Base-by-base conservation (phyloP, 179 eudicot genomes). In the Silene noctiflora region DNA sequence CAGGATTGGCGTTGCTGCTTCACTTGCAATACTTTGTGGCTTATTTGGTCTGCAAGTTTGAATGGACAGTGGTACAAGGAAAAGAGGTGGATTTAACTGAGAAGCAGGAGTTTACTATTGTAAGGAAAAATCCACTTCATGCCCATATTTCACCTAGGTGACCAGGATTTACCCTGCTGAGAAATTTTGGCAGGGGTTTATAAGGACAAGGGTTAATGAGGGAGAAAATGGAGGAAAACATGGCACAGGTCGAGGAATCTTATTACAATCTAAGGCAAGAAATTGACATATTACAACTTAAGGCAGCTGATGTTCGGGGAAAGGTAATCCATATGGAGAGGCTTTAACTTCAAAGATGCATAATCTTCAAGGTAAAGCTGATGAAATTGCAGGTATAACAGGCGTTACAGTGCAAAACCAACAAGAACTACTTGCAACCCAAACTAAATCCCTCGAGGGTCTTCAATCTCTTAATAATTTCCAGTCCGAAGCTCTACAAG, bases 401-500 rank as follows among this genome's bases (percentile, higher is more conserved):
- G 91, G 84, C 29, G 60, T 72, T 39, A 85, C 98, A 0, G 77
- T 93, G 17, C 88, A 88, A 25, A 93, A 86, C 76, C 98, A 91
- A 48, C 89, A 91, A 10, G 72, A 85, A 72, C 89, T 93, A 79
- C 85, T 88, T 39, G 87, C 85, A 56, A 84, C 88, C 6, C 96
- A 93, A 67, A 71, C 88, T 9, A 80, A 39, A 42, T 94, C 97
- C 39, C 84, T 91, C 55, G 83, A 91, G 21, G 94, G 89, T 68
- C 91, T 93, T 72, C 77, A 85, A 6, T 78, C 67, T 72, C 83
- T 93, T 16, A 86, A 84, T 67, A 78, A 76, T 19, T 86, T 86
- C 69, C 92, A 87, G 81, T 86, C 91, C 24, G 75, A 88, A 53
- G 96, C 94, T 76, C 87, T 93, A 61, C 87, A 88, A 78, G 94